These are phyloP conservation scores for Fusarium vanettenii DNA, from an alignment of 2,329 filamentous ascomycete genomes.

Conservation along the genomic window DNA sequence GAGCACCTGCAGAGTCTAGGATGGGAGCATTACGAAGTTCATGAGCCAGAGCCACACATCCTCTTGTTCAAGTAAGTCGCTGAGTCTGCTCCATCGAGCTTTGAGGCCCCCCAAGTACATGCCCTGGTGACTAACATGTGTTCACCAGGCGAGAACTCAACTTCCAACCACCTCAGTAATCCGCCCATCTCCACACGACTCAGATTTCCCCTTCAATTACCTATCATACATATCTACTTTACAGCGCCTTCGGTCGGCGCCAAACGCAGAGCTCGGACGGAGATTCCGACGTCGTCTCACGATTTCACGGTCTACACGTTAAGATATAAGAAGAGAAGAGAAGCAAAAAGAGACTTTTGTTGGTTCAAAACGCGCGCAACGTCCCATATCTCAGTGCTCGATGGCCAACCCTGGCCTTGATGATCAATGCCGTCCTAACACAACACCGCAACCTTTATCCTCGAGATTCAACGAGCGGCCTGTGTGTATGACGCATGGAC, in stretches of 20 bases:
- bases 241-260: constrained; percentile 35
- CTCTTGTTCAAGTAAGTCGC: constrained; percentile 92
- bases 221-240: constrained; percentile 42
- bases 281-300: constrained; percentile 39
- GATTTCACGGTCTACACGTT: constrained; percentile 46
- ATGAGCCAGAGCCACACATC: constrained; percentile 98
- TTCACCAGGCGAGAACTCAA: constrained; percentile 80
- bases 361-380: constrained; percentile 40
- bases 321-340: constrained; percentile 42
- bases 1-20: constrained; percentile 79
- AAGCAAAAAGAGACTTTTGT: constrained; percentile 41
- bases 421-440: constrained; percentile 5
- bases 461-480: constrained; percentile 10
- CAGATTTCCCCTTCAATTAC: constrained; percentile 40
- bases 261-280: constrained; percentile 26
- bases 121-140: not conserved
- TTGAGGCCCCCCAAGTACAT: not conserved
- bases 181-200: constrained; percentile 22
- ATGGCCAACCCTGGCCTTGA: constrained; percentile 13
- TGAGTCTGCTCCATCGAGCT: not conserved
- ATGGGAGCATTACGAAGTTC: constrained; percentile 99
- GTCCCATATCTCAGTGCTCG: constrained; percentile 33
- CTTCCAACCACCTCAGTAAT: constrained; percentile 77
- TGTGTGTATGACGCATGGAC: constrained; percentile 30
- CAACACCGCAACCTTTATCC: constrained; percentile 3